Evolutionary conservation across 164 flowering plant genomes (phyloP), one percentile per base, ranked within the genome.

Genomic region (Umbellularia californica): DNA sequence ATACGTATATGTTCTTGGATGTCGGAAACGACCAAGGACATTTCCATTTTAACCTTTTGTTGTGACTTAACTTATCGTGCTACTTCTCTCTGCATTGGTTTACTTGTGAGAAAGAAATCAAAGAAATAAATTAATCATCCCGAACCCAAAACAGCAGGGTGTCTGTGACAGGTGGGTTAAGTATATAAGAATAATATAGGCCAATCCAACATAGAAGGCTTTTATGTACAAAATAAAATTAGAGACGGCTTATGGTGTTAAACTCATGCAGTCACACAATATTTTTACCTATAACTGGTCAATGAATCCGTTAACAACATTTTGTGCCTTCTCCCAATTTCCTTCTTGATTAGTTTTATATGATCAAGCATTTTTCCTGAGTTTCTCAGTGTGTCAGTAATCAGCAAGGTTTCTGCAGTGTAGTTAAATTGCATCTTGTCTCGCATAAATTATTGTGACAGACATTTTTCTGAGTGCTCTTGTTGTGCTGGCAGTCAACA

Each of bases 401-500:
- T 30, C 35, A 30, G 35, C 35, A 30, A 30, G 35, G 35, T 30
- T 30, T 30, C 35, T 30, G 35, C 35, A 30, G 35, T 30, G 5
- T 30, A 3, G 35, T 30, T 30, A 30, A 30, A 30, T 30, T 30
- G 35, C 5, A 30, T 30, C 35, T 30, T 30, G 35, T 30, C 35
- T 30, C 5, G 35, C 35, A 30, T 30, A 30, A 30, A 30, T 30
- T 30, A 30, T 30, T 30, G 35, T 30, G 35, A 30, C 5, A 3
- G 35, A 30, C 5, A 30, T 30, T 30, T 30, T 30, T 30, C 35
- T 30, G 35, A 30, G 35, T 30, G 35, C 35, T 30, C 35, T 11
- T 68, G 50, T 55, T 70, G 19, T 65, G 11, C 72, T 85, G 81
- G 65, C 98, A 95, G 99, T 55, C 97, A 93, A 75, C 98, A 93